Evolutionary conservation across 2,329 filamentous ascomycete species (phyloP).

Genomic region (Diplodia corticola): DNA sequence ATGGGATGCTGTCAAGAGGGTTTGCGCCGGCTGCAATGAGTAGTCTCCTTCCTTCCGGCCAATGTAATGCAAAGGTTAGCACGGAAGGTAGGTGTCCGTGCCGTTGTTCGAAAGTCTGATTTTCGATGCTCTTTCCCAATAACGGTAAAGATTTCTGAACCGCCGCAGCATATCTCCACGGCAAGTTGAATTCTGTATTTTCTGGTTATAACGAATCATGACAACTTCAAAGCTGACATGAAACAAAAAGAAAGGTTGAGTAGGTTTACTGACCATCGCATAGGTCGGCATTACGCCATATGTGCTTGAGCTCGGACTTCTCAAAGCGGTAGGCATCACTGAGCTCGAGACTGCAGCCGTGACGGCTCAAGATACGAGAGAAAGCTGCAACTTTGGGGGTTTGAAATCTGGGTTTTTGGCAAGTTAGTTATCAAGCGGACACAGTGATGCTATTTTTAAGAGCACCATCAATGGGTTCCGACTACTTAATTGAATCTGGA

Average conservation of each 20-base stretch:
- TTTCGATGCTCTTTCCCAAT: neutral
- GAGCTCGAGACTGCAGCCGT: neutral
- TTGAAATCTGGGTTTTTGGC: too few relatives aligned
- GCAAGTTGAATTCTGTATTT: neutral
- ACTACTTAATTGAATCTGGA: too few relatives aligned
- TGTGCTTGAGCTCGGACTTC: too few relatives aligned
- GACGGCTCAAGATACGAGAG: neutral
- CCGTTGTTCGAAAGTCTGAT: neutral
- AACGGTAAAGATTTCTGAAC: neutral
- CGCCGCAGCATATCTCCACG: neutral
- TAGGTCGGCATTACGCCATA: neutral
- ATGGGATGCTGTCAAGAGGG: neutral
- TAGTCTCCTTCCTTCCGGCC: neutral
- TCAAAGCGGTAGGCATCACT: rapidly evolving
- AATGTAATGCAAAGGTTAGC: neutral
- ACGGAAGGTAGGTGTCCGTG: neutral
- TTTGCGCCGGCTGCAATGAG: neutral
- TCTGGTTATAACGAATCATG: neutral
- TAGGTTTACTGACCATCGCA: neutral
- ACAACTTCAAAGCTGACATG: neutral
- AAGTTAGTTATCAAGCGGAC: too few relatives aligned
- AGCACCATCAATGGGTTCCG: too few relatives aligned
- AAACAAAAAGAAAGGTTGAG: rapidly evolving
- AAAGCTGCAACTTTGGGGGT: too few relatives aligned
- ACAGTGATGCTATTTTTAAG: too few relatives aligned